Base-by-base conservation (phyloP, 768 basidiomycete genomes). In the Boletus reticuloceps region DNA sequence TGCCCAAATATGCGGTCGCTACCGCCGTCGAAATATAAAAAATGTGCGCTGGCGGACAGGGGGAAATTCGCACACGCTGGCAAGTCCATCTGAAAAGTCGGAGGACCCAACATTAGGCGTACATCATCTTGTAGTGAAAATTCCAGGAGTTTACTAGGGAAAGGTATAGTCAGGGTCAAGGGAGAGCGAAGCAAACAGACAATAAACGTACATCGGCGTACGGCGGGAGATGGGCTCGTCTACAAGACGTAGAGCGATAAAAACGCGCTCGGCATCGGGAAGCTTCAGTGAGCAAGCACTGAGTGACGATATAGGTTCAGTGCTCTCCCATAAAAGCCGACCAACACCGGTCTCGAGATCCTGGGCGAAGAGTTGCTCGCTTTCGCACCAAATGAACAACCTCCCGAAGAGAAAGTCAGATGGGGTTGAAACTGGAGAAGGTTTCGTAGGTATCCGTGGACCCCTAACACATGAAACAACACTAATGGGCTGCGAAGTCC, bases 341-440 rank as follows among this genome's bases (percentile, higher is more conserved):
- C 64, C 64, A 14, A 25, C 8, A 2, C 64, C 64, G 0, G 64
- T 65, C 37, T 65, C 64, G 40, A 65, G 32, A 38, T 67, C 56
- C 48, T 61, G 56, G 12, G 56, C 55, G 19, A 67, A 42, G 39
- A 66, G 50, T 29, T 64, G 65, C 12, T 54, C 54, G 8, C 40
- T 53, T 50, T 65, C 65, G 27, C 48, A 58, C 64, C 58, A 67
- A 25, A 65, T 58, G 29, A 65, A 59, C 55, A 58, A 34, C 37
- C 65, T 61, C 38, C 64, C 65, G 13, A 61, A 67, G 45, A 67
- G 58, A 56, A 67, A 65, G 38, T 58, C 58, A n/a, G 48, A 65
- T 0, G 64, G 17, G 10, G 58, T 55, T 36, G 64, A 66, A 10
- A 50, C 34, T 5, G 59, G 50, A 41, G 53, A 66, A 13, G 43